These are phyloP conservation scores for Coffea canephora DNA, from an alignment of 257 asterid species.

Conservation along the genomic window DNA sequence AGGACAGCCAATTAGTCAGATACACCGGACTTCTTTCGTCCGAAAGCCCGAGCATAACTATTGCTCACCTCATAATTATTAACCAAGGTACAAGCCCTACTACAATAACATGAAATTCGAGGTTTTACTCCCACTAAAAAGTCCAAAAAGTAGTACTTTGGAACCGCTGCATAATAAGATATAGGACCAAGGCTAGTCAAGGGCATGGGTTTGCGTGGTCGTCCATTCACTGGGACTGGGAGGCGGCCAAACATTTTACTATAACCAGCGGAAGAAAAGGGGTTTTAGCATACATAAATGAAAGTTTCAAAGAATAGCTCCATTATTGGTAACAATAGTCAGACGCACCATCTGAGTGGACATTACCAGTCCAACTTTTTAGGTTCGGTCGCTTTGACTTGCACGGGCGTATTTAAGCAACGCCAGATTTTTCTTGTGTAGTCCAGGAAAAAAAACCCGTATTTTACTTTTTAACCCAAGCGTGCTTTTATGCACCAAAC, in stretches of 20 bases:
- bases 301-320: not conserved
- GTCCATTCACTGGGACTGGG: too few species aligned
- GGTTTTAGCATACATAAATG: not conserved
- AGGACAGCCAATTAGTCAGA: not conserved
- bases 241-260: not conserved
- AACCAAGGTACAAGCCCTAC: too few species aligned
- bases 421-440: not conserved
- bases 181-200: too few species aligned
- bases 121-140: too few species aligned
- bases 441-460: slow-evolving; percentile 2
- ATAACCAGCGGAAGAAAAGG: not conserved
- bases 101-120: too few species aligned
- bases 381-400: slow-evolving; percentile 5
- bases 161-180: too few species aligned
- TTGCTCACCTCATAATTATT: too few species aligned
- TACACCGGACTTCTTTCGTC: not conserved
- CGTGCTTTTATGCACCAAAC: not conserved
- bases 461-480: not conserved
- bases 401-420: slow-evolving; percentile 9
- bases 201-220: too few species aligned
- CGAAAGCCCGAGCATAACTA: not conserved
- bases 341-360: slow-evolving; percentile 3
- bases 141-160: too few species aligned
- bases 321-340: slow-evolving; percentile 2
- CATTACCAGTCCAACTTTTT: slow-evolving; percentile 9